phyloP scores from a whole-genome alignment of 164 flowering plant genomes.

The Magnolia changhungtana region DNA sequence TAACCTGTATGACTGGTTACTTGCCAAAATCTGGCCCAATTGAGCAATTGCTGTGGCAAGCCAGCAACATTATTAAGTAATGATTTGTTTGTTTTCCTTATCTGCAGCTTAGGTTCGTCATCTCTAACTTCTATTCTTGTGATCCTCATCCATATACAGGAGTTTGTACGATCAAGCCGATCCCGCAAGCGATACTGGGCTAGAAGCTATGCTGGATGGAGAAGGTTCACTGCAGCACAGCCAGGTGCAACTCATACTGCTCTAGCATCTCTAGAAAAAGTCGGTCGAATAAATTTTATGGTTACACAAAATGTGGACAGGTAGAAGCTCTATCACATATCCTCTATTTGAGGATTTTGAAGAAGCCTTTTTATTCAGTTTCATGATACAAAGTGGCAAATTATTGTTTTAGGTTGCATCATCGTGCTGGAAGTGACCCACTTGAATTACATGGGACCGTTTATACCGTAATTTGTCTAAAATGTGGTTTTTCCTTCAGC shows the following conservation, averaged over 20 bases:
- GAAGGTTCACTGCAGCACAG: slow-evolving; percentile 66
- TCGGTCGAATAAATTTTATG: slow-evolving; percentile 65
- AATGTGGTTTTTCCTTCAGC: slow-evolving; percentile 65
- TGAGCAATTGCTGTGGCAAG: neutral
- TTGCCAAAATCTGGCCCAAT: neutral
- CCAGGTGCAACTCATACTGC: slow-evolving; percentile 81
- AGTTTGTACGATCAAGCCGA: slow-evolving; percentile 73
- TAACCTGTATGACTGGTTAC: neutral
- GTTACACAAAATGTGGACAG: slow-evolving; percentile 98
- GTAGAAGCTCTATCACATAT: slow-evolving; percentile 23
- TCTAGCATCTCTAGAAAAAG: slow-evolving; percentile 80
- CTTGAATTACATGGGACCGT: slow-evolving; percentile 97
- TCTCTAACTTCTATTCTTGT: neutral
- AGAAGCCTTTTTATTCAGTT: neutral
- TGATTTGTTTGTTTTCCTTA: neutral
- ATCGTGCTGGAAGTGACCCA: slow-evolving; percentile 91
- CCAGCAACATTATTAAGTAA: neutral
- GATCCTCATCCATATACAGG: slow-evolving; percentile 29
- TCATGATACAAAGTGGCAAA: slow-evolving; percentile 1
- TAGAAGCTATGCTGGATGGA: slow-evolving; percentile 99
- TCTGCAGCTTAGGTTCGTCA: neutral
- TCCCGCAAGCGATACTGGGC: slow-evolving; percentile 98
- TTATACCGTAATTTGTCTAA: slow-evolving; percentile 71
- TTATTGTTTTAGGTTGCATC: slow-evolving; percentile 69
- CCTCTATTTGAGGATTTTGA: slow-evolving; percentile 6